Evolutionary conservation across 2,329 filamentous ascomycete genomes (phyloP).

Genomic region (Immersiporthe knoxdaviesiana): DNA sequence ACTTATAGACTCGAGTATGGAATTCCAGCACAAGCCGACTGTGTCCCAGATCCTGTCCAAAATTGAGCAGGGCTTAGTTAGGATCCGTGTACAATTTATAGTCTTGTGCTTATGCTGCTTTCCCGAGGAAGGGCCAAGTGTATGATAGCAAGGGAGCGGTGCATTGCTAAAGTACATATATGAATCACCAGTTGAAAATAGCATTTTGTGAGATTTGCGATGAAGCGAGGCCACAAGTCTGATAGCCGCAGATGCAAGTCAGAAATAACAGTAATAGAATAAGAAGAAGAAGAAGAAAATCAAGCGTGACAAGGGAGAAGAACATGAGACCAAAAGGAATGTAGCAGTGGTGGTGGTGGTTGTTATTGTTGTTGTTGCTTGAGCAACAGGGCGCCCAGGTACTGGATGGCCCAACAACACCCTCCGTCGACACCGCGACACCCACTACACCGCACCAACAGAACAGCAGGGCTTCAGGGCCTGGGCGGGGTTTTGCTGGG

Average conservation of each 20-base stretch:
- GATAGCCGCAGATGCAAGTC: background rate
- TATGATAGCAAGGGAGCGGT: no score
- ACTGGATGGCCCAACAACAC: no score
- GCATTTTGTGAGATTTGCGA: background rate
- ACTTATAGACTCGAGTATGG: background rate
- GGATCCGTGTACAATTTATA: no score
- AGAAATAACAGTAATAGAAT: background rate
- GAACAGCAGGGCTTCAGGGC: no score
- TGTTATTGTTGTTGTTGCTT: slow-evolving; percentile 6
- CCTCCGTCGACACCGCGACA: no score
- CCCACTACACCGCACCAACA: no score
- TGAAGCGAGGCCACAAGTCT: background rate
- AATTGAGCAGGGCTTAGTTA: background rate
- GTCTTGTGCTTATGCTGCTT: background rate
- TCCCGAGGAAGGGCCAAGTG: background rate
- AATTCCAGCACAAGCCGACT: background rate
- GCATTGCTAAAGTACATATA: no score
- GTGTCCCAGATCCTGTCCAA: background rate
- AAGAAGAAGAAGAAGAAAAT: background rate
- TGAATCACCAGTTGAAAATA: no score
- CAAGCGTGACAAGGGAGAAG: background rate
- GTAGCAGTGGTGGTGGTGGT: no score
- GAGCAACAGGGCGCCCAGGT: background rate
- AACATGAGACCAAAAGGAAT: background rate
- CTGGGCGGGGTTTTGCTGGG: no score